Evolutionary conservation across 768 basidiomycete genomes (phyloP).

Genomic region (Baorangia bicolor): DNA sequence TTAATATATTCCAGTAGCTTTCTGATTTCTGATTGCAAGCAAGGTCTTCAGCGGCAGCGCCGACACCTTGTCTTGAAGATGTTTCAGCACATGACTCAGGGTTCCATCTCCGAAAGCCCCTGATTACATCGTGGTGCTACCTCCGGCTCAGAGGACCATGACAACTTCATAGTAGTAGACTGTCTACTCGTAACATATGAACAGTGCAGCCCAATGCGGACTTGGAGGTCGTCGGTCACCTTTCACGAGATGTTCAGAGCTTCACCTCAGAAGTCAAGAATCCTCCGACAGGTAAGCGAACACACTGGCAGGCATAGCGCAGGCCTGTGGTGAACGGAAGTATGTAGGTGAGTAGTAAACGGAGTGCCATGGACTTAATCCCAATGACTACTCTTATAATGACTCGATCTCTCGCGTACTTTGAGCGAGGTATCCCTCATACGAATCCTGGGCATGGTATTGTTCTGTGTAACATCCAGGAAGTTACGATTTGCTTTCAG

Average conservation of each 20-base stretch:
- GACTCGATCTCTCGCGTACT: slow-evolving; percentile 63
- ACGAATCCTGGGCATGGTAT: slow-evolving; percentile 53
- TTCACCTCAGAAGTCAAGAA: not conserved
- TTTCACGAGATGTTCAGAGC: not conserved
- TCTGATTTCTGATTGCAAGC: too few species aligned
- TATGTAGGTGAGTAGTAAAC: not conserved
- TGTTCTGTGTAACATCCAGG: slow-evolving; percentile 35
- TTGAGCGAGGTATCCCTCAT: slow-evolving; percentile 53
- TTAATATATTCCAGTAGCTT: too few species aligned
- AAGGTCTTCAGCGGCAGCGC: too few species aligned
- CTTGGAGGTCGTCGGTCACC: too few species aligned
- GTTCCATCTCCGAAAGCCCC: not conserved
- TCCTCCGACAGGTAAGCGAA: not conserved
- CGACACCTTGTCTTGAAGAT: not conserved
- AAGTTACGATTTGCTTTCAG: not conserved
- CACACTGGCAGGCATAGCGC: not conserved
- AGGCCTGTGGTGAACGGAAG: not conserved
- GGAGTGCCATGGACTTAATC: not conserved
- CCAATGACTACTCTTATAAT: slow-evolving; percentile 54
- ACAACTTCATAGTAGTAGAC: too few species aligned
- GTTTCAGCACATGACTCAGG: not conserved
- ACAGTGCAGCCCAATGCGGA: not conserved
- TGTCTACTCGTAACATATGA: not conserved
- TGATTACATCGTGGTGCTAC: not conserved
- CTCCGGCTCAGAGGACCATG: not conserved